Conservation (phyloP, 495 filamentous ascomycete genomes). For the Aspergillus asperescens region DNA sequence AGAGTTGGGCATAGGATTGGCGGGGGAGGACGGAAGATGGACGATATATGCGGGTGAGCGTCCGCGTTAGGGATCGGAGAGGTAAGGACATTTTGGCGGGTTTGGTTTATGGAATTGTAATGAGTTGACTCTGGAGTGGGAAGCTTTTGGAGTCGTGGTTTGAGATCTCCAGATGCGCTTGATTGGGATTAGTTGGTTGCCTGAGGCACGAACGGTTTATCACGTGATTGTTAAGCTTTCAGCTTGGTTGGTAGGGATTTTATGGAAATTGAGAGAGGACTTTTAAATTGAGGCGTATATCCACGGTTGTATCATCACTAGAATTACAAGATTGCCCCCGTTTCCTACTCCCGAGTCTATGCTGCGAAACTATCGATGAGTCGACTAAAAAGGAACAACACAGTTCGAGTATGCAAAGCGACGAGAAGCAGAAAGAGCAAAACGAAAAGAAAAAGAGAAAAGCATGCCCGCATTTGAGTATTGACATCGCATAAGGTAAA, state of each 20-base stretch:
- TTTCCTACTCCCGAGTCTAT: slow-evolving; percentile 13
- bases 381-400: slow-evolving; percentile 8
- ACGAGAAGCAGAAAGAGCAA: background rate
- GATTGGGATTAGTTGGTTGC: slow-evolving; percentile 7
- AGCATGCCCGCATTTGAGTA: background rate
- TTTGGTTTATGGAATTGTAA: background rate
- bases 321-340: slow-evolving; percentile 23
- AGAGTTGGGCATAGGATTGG: slow-evolving; percentile 19
- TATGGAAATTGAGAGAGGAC: background rate
- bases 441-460: slow-evolving; percentile 7
- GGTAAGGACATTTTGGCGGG: slow-evolving; percentile 31
- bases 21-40: slow-evolving; percentile 9
- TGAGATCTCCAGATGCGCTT: slow-evolving; percentile 15
- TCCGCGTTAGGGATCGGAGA: slow-evolving; percentile 26
- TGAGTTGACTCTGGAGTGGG: background rate
- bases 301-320: slow-evolving; percentile 14
- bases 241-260: no score
- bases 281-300: slow-evolving; percentile 12
- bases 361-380: background rate
- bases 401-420: slow-evolving; percentile 4
- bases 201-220: no score
- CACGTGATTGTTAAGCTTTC: no score
- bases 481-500: background rate
- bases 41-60: slow-evolving; percentile 23
- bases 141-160: slow-evolving; percentile 6